Evolutionary conservation across 345 rosid species (phyloP), one percentile per base, ranked within the genome.

Genomic region (Physaria fendleri): DNA sequence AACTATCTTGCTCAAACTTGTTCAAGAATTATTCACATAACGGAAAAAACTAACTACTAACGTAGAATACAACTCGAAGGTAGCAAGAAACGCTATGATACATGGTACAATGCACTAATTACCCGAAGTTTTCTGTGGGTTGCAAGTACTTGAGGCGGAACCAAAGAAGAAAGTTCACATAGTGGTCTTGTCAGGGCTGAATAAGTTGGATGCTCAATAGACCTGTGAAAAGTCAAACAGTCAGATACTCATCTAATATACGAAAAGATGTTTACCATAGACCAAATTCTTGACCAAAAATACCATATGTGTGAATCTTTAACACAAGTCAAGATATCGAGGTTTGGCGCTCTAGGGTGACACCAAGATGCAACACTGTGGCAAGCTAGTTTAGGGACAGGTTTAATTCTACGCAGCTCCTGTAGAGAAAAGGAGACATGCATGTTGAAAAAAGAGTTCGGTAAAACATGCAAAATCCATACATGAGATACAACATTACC

Each of bases 271-370:
- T 56, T 43, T 50, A 43, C 17, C 53, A 66, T 3, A 34, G 46
- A 66, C 64, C 3, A 33, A 51, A 56, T 42, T 22, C 25, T 47
- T 46, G 49, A 45, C 48, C 21, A 59, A 33, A 37, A 30, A 34
- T 82, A 93, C 99, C 97, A 93, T 81, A 90, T 87, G 77, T 85
- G 97, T 52, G 99, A 93, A 83, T 93, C 99, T 78, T 93, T 93
- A 53, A 85, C 97, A 23, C 97, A 89, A 54, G 94, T 85, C 68
- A 93, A 81, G 42, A 93, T 90, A 74, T 90, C 95, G 24, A 93
- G 95, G 77, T 90, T 93, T 51, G 99, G 99, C 56, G 99, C 99
- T 68, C 99, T 85, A 62, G 99, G 99, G 69, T 87, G 97, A 74
- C 99, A 90, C 99, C 99, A 93, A 68, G 97, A 93, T 72, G 97